Conservation (phyloP, 306 rosid species). For the Prosopis cineraria region DNA sequence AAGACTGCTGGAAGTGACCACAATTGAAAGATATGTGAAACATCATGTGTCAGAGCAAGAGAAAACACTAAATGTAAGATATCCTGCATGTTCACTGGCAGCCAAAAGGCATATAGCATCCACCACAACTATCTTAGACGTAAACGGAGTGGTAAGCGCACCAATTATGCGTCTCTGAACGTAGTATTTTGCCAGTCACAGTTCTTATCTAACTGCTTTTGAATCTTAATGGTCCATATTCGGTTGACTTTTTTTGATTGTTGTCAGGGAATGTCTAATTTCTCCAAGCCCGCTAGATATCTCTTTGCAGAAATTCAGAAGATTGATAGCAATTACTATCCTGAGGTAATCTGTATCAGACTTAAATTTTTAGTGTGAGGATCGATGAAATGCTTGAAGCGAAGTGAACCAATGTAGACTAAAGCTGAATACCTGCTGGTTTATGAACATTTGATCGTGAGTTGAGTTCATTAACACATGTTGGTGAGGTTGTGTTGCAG, state of each 20-base stretch:
- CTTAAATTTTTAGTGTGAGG: background rate
- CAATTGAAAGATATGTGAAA: slow-evolving; percentile 66
- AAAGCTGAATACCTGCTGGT: background rate
- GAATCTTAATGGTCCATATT: background rate
- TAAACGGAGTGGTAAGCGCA: slow-evolving; percentile 72
- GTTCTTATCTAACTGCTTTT: background rate
- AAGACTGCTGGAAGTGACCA: slow-evolving; percentile 63
- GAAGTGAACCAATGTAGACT: background rate
- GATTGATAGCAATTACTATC: slow-evolving; percentile 87
- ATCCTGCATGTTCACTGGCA: slow-evolving; percentile 80
- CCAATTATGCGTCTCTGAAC: background rate
- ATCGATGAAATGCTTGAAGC: background rate
- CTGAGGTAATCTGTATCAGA: slow-evolving; percentile 66
- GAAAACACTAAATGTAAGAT: slow-evolving; percentile 67
- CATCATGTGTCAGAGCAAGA: slow-evolving; percentile 90
- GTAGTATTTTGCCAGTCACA: background rate
- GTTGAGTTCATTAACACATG: slow-evolving; percentile 3
- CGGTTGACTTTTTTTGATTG: slow-evolving; percentile 9
- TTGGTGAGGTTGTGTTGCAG: slow-evolving; percentile 45
- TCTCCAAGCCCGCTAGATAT: slow-evolving; percentile 87
- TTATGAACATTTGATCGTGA: slow-evolving; percentile 3
- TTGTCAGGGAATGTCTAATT: slow-evolving; percentile 86
- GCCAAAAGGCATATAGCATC: slow-evolving; percentile 87
- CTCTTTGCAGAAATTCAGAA: slow-evolving; percentile 84
- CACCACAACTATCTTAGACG: slow-evolving; percentile 89